Evolutionary conservation across 352 stramenopile species (phyloP).

Genomic region (Phytopythium mirpurense): DNA sequence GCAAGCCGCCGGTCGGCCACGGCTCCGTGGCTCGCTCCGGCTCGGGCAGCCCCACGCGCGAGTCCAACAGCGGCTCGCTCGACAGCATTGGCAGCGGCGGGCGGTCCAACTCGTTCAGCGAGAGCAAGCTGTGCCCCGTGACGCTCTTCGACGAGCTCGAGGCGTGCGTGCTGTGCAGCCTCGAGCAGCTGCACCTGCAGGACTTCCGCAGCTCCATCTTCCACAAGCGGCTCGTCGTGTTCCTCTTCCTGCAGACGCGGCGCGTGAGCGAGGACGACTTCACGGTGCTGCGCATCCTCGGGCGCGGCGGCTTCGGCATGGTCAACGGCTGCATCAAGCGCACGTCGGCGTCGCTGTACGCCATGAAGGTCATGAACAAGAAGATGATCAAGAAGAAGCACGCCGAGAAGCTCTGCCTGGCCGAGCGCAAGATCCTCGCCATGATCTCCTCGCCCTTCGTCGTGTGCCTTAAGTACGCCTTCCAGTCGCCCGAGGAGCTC

Average conservation of each 20-base stretch:
- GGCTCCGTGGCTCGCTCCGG: neutral
- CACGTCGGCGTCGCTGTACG: conserved; percentile 77
- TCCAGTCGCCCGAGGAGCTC: conserved; percentile 93
- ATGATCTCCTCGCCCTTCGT: conserved; percentile 90
- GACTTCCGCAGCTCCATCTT: conserved; percentile 79
- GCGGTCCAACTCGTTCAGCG: conserved; percentile 12
- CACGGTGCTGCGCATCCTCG: conserved; percentile 93
- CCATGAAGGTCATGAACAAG: conserved; percentile 88
- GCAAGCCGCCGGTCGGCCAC: conserved; percentile 12
- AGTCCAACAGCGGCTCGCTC: conserved; percentile 1
- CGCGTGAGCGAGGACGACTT: conserved; percentile 94
- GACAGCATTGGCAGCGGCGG: conserved; percentile 11
- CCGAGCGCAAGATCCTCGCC: conserved; percentile 71
- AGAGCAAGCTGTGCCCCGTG: conserved; percentile 14
- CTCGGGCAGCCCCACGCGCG: conserved; percentile 10
- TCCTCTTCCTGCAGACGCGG: conserved; percentile 88
- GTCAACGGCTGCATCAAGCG: conserved; percentile 97
- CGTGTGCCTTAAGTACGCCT: conserved; percentile 95
- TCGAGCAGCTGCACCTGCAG: conserved; percentile 61
- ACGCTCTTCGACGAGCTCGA: conserved; percentile 75
- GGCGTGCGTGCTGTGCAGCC: conserved; percentile 57
- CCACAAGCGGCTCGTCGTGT: conserved; percentile 83
- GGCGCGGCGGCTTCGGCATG: conserved; percentile 94
- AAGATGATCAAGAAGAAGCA: conserved; percentile 93
- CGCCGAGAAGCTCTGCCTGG: conserved; percentile 67